Evolutionary conservation across 768 basidiomycete species (phyloP).

Genomic region (Calocera viscosa): DNA sequence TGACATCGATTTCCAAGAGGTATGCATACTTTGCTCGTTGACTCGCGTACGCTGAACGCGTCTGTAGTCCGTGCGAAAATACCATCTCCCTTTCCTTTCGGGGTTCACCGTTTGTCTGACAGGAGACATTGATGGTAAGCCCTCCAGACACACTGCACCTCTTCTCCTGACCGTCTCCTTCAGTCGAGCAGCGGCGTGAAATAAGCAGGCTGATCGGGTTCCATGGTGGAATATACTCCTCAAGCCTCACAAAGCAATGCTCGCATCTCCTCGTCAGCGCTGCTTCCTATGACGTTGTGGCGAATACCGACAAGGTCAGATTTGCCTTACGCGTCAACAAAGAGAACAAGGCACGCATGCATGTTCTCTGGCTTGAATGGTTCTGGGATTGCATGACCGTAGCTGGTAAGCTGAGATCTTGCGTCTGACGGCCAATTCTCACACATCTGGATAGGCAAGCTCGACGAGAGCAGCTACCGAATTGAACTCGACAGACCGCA

Average conservation of each 20-base stretch:
- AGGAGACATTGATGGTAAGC: conserved; percentile 40
- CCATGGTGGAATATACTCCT: conserved; percentile 57
- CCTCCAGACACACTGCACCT: background rate
- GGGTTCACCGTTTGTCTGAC: conserved; percentile 60
- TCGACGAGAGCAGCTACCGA: background rate
- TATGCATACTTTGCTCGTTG: conserved; percentile 25
- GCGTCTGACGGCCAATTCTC: background rate
- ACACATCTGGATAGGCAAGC: background rate
- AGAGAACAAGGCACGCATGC: conserved; percentile 49
- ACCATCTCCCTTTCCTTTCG: conserved; percentile 63
- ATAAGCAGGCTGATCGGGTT: conserved; percentile 49
- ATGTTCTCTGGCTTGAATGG: conserved; percentile 91
- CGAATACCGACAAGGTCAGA: conserved; percentile 54
- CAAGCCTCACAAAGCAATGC: conserved; percentile 61
- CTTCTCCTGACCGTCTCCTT: conserved; percentile 5
- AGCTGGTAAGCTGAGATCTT: background rate
- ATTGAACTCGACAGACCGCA: background rate
- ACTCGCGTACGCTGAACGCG: background rate
- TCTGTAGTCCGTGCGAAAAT: conserved; percentile 42
- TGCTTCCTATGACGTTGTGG: conserved; percentile 35
- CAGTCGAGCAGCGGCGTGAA: conserved; percentile 41
- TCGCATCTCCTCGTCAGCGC: conserved; percentile 77
- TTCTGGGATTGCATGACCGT: conserved; percentile 69
- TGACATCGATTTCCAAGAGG: conserved; percentile 56
- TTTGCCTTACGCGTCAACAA: conserved; percentile 64